Evolutionary conservation across 768 basidiomycete species (phyloP).

Genomic region (Tephrocybe sp.): DNA sequence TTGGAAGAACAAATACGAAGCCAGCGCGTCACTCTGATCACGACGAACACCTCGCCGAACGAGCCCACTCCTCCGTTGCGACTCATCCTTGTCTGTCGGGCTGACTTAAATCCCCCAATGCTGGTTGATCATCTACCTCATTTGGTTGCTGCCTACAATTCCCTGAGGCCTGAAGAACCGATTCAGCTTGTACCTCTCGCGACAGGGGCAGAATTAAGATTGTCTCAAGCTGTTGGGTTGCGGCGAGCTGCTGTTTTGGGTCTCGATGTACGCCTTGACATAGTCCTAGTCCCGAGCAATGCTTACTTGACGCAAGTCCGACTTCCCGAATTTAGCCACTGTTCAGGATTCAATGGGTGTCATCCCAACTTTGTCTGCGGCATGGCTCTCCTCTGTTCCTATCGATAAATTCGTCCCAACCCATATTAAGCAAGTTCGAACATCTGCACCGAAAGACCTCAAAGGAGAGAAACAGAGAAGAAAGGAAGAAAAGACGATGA

Average conservation of each 20-base stretch:
- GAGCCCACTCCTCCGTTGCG: constrained; percentile 26
- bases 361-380: constrained; percentile 57
- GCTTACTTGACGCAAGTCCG: constrained; percentile 30
- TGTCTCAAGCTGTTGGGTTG: constrained; percentile 66
- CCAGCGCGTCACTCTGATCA: constrained; percentile 27
- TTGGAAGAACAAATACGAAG: constrained; percentile 58
- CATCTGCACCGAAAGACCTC: constrained; percentile 80
- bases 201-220: constrained; percentile 57
- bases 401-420: constrained; percentile 54
- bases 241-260: constrained; percentile 67
- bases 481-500: constrained; percentile 39
- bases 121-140: constrained; percentile 76
- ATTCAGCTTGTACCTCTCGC: constrained; percentile 67
- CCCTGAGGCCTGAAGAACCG: constrained; percentile 30
- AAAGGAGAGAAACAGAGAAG: constrained; percentile 64
- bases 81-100: constrained; percentile 68
- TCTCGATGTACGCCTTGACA: constrained; percentile 53
- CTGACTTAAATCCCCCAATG: constrained; percentile 72
- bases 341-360: constrained; percentile 42
- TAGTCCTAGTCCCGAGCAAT: constrained; percentile 3
- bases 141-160: constrained; percentile 77
- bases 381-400: constrained; percentile 52
- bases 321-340: constrained; percentile 35
- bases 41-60: constrained; percentile 12
- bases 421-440: constrained; percentile 79